These are phyloP conservation scores for Neocatenulostroma microsporum DNA, from an alignment of 2,329 filamentous ascomycete species.

Conservation along the genomic window DNA sequence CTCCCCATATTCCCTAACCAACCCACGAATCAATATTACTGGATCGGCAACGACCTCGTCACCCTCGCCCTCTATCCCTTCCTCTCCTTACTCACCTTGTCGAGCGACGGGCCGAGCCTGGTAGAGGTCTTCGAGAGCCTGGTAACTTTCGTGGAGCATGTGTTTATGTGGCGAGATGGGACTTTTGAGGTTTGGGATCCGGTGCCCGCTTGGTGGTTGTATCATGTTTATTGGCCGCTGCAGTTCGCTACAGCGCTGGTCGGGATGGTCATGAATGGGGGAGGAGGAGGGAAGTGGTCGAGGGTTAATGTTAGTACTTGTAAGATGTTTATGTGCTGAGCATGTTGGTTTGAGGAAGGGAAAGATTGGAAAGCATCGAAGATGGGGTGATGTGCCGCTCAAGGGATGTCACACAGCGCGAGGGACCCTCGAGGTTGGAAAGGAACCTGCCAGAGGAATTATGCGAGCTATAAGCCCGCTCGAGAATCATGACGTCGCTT, in stretches of 20 bases:
- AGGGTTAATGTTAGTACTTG: constrained; percentile 61
- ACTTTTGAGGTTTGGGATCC: constrained; percentile 45
- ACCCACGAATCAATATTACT: constrained; percentile 44
- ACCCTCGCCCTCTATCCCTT: constrained; percentile 45
- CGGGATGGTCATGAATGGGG: not conserved
- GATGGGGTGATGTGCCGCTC: too few species aligned
- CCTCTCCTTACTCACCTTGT: constrained; percentile 29
- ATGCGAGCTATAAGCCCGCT: too few species aligned
- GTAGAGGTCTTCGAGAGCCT: constrained; percentile 21
- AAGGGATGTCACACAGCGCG: too few species aligned
- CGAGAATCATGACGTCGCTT: too few species aligned
- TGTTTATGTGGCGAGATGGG: constrained; percentile 44
- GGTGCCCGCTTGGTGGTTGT: constrained; percentile 44
- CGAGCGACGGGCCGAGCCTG: constrained; percentile 17
- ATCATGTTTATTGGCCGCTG: constrained; percentile 47
- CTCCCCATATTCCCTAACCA: constrained; percentile 9
- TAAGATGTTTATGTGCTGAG: constrained; percentile 46
- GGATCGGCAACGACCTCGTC: constrained; percentile 60
- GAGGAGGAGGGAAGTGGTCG: constrained; percentile 49
- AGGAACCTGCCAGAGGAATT: too few species aligned
- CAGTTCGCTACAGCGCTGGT: constrained; percentile 42
- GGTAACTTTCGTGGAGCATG: constrained; percentile 33
- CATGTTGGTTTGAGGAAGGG: not conserved
- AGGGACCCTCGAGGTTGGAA: too few species aligned
- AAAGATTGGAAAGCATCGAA: too few species aligned